These are phyloP conservation scores for Syzygium malaccense DNA, from an alignment of 441 rosid species.

Conservation along the genomic window DNA sequence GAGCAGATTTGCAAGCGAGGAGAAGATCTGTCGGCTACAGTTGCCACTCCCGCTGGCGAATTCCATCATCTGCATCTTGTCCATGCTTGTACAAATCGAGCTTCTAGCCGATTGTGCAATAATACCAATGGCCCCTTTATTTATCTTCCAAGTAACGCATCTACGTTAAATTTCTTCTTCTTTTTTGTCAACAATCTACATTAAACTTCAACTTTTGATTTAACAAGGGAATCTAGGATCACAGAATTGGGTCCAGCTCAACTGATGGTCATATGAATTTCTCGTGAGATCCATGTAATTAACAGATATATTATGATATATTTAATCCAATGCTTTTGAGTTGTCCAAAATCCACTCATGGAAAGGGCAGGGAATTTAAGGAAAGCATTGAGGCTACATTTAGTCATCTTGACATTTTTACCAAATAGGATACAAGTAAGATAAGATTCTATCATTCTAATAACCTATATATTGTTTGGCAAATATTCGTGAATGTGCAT, in stretches of 20 bases:
- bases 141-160: background rate
- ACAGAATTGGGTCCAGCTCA: too few relatives aligned
- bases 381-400: background rate
- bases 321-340: too few relatives aligned
- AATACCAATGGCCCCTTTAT: background rate
- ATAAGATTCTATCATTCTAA: background rate
- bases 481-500: background rate
- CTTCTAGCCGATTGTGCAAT: background rate
- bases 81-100: background rate
- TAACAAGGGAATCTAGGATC: background rate
- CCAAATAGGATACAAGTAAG: background rate
- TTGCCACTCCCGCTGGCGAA: background rate
- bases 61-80: background rate
- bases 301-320: background rate
- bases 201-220: background rate
- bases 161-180: background rate
- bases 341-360: background rate
- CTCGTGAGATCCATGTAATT: background rate
- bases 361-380: background rate
- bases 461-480: background rate
- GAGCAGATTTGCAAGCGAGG: background rate
- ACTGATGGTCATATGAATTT: rapidly evolving
- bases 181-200: background rate
- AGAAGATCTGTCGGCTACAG: background rate
- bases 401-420: background rate